Evolutionary conservation across 2,329 filamentous ascomycete species (phyloP).

Genomic region (Fusarium agapanthi): DNA sequence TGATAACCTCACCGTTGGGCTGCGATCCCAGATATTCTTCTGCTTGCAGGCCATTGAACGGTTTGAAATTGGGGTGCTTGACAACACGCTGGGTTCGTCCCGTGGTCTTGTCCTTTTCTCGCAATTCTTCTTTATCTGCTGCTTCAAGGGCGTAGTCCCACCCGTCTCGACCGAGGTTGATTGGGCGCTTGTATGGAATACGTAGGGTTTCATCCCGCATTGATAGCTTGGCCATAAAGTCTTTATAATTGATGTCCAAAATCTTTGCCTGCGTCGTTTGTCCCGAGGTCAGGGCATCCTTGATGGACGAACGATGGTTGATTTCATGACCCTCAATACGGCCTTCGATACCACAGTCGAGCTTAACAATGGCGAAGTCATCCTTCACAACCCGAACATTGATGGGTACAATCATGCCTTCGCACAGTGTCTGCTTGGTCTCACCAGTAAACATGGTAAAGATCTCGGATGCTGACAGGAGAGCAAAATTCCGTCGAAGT

Average conservation of each 20-base stretch:
- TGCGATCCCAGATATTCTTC: constrained; percentile 93
- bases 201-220: constrained; percentile 83
- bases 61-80: constrained; percentile 95
- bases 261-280: constrained; percentile 92
- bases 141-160: constrained; percentile 89
- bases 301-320: constrained; percentile 75
- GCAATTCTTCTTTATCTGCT: constrained; percentile 81
- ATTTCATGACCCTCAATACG: constrained; percentile 85
- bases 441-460: constrained; percentile 98
- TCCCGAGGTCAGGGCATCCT: constrained; percentile 77
- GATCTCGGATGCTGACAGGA: constrained; percentile 77
- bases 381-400: constrained; percentile 88
- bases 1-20: constrained; percentile 87
- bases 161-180: constrained; percentile 78
- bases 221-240: constrained; percentile 83
- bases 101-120: constrained; percentile 85
- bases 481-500: constrained; percentile 80
- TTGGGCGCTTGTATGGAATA: constrained; percentile 72
- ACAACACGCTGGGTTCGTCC: constrained; percentile 93
- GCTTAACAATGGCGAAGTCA: constrained; percentile 90
- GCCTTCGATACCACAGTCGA: constrained; percentile 94
- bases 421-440: constrained; percentile 81
- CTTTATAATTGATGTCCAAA: constrained; percentile 85
- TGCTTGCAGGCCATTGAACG: constrained; percentile 90
- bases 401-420: constrained; percentile 93